Base-by-base conservation (phyloP, 2,329 filamentous ascomycete genomes). In the Drechslerella dactyloides region DNA sequence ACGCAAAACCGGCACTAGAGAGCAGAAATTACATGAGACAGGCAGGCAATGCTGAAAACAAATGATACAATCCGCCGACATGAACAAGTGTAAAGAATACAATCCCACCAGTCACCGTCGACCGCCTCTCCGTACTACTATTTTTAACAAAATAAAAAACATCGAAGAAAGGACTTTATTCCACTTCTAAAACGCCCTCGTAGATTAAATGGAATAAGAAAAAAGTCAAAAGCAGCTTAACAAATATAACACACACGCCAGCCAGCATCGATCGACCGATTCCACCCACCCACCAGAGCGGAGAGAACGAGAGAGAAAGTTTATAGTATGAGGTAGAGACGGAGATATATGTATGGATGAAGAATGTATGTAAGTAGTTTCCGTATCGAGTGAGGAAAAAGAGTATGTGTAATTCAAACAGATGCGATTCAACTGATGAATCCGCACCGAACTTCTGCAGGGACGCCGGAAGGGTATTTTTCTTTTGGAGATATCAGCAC, bases 131-230 rank as follows among this genome's bases (percentile, higher is more conserved):
- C n/a, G n/a, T n/a, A n/a, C n/a, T n/a, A 54, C 51, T 50, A 64
- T 37, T 56, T 63, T 7, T 58, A 48, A 37, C 11, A 48, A 24
- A 64, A 50, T 24, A 1, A 54, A 48, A 4, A 24, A 24, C 33
- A 40, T 11, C 8, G 33, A 55, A 42, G 46, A 53, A 61, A 44
- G 54, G 19, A 64, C 56, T 64, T 64, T 64, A 64, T 63, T 64
- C 66, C 66, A 37, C 33, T 70, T 70, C 66, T 70, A 70, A 64
- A 70, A 70, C 66, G 66, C 66, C 66, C 59, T 48, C 59, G 33
- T 64, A 70, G 66, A 70, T 70, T 59, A 59, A 24, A 63, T 52
- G 50, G 23, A 50, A 60, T 51, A 63, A 46, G 24, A 56, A 24
- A 27, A 42, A 44, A 24, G 17, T 19, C 23, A 24, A 23, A 53